A percentile compares a stretch with the other conserved stretches of the same genome.
These are phyloP conservation scores for Myxozyma vanderwaltii DNA, from an alignment of 805 yeast genomes.

Conservation along the genomic window DNA sequence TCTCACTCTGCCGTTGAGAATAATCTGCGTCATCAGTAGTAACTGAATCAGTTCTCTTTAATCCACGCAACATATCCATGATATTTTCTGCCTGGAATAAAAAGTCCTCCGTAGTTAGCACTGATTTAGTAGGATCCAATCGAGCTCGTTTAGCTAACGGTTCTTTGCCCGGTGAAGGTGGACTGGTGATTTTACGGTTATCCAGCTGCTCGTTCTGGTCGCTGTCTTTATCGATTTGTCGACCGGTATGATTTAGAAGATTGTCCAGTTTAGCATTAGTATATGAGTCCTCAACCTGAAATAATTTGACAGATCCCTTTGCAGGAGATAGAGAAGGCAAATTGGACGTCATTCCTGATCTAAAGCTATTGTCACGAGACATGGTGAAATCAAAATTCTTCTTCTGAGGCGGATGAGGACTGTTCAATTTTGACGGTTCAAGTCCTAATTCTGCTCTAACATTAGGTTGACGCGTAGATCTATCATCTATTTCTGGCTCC, in stretches of 20 bases:
- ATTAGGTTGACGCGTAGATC: slow-evolving; percentile 6
- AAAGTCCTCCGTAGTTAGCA: slow-evolving; percentile 35
- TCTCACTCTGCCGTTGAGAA: slow-evolving; percentile 25
- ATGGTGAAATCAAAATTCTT: slow-evolving; percentile 19
- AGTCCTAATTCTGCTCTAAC: slow-evolving; percentile 13
- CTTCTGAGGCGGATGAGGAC: slow-evolving; percentile 32
- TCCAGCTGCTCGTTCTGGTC: not conserved
- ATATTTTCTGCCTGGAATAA: slow-evolving; percentile 39
- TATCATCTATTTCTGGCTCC: slow-evolving; percentile 11
- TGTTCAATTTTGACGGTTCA: slow-evolving; percentile 11
- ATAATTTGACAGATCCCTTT: slow-evolving; percentile 36
- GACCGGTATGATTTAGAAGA: slow-evolving; percentile 22
- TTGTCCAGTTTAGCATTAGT: slow-evolving; percentile 37
- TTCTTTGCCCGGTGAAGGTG: slow-evolving; percentile 28
- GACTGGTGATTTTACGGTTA: slow-evolving; percentile 4
- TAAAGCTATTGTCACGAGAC: not conserved
- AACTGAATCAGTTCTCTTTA: slow-evolving; percentile 12
- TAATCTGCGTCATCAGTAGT: slow-evolving; percentile 23
- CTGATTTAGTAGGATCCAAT: slow-evolving; percentile 3
- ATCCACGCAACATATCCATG: slow-evolving; percentile 35
- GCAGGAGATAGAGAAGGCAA: not conserved
- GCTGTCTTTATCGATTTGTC: not conserved
- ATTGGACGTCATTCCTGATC: not conserved
- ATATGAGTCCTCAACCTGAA: slow-evolving; percentile 38
- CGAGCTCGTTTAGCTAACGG: slow-evolving; percentile 25